These are phyloP conservation scores for Erodium trifolium DNA, from an alignment of 441 rosid species.

Conservation along the genomic window DNA sequence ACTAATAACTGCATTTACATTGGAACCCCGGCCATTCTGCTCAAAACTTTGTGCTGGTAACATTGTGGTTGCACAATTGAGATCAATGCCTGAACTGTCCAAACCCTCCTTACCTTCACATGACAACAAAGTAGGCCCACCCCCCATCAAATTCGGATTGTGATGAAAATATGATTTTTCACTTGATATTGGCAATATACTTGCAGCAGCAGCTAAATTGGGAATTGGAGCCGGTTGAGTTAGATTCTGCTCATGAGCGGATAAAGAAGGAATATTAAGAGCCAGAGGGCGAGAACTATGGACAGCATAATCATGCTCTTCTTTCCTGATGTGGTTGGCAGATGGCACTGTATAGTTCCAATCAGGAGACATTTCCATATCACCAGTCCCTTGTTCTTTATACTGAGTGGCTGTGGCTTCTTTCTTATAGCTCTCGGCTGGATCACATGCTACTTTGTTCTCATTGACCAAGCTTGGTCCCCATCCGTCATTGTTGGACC, in stretches of 20 bases:
- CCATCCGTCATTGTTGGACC: slow-evolving; percentile 35
- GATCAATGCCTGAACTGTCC: slow-evolving; percentile 28
- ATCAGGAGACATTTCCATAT: slow-evolving; percentile 87
- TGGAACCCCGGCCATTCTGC: slow-evolving; percentile 38
- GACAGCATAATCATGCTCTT: slow-evolving; percentile 27
- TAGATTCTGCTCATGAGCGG: slow-evolving; percentile 25
- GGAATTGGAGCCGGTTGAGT: slow-evolving; percentile 25
- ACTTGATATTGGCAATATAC: slow-evolving; percentile 25
- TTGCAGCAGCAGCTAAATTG: slow-evolving; percentile 23
- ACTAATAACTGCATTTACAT: slow-evolving; percentile 36
- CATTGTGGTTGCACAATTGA: slow-evolving; percentile 27
- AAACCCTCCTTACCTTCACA: slow-evolving; percentile 20
- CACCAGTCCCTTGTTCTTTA: slow-evolving; percentile 33
- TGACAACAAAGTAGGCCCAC: slow-evolving; percentile 27
- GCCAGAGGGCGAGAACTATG: slow-evolving; percentile 30
- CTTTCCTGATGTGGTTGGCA: slow-evolving; percentile 30
- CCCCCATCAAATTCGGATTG: slow-evolving; percentile 27
- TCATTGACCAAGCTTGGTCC: slow-evolving; percentile 23
- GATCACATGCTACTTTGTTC: slow-evolving; percentile 23
- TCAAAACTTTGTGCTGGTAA: slow-evolving; percentile 31
- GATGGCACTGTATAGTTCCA: slow-evolving; percentile 57
- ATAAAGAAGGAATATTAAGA: slow-evolving; percentile 22
- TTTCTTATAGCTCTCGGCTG: slow-evolving; percentile 24
- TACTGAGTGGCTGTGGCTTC: slow-evolving; percentile 19
- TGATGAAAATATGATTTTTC: slow-evolving; percentile 30